Conservation (phyloP, 2,329 filamentous ascomycete species). For the Pseudogymnoascus sp. region DNA sequence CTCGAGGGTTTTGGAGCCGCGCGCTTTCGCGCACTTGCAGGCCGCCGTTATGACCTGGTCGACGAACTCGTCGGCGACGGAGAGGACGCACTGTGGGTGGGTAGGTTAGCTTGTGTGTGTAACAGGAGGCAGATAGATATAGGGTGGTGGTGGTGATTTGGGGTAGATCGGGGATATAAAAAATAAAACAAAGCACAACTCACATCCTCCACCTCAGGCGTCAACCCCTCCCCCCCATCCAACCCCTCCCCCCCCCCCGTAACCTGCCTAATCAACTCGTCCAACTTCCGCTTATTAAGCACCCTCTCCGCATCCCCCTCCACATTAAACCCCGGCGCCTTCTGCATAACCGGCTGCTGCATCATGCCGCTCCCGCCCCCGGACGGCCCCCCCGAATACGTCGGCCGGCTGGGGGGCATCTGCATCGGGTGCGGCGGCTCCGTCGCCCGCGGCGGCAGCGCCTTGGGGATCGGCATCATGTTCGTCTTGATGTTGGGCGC, state of each 20-base stretch:
- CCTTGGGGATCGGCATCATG: constrained; percentile 48
- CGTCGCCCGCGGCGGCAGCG: constrained; percentile 58
- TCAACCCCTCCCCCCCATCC: constrained; percentile 65
- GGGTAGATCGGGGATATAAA: constrained; percentile 11
- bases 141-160: constrained; percentile 3
- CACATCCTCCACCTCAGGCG: constrained; percentile 94
- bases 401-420: constrained; percentile 69
- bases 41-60: constrained; percentile 82
- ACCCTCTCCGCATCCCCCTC: constrained; percentile 89
- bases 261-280: constrained; percentile 89
- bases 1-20: constrained; percentile 82
- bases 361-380: constrained; percentile 74
- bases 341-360: constrained; percentile 75
- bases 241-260: too few species aligned
- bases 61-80: constrained; percentile 88
- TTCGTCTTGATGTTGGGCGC: constrained; percentile 21
- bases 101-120: constrained; percentile 9
- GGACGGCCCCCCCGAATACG: constrained; percentile 66
- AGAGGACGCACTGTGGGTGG: constrained; percentile 62
- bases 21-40: constrained; percentile 87
- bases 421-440: constrained; percentile 64
- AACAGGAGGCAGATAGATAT: background rate
- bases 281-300: constrained; percentile 94
- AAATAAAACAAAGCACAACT: constrained; percentile 22
- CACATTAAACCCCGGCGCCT: constrained; percentile 74